These are phyloP conservation scores for Suhomyces chickasaworum DNA, from an alignment of 1,139 yeast genomes.

Conservation along the genomic window DNA sequence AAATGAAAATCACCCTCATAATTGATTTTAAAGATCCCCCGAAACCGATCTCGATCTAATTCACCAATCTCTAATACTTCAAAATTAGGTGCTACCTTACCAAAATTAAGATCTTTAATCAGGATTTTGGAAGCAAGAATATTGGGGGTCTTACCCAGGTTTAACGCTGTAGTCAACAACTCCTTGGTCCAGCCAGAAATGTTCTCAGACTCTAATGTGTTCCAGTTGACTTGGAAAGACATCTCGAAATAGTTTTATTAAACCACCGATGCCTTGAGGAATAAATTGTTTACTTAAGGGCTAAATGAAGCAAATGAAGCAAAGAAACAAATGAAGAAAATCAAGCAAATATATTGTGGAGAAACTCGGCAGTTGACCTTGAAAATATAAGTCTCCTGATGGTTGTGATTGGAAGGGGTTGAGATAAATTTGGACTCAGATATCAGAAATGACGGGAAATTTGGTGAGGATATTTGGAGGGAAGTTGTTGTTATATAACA, in stretches of 20 bases:
- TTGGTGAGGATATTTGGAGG: not conserved
- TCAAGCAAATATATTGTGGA: constrained; percentile 1
- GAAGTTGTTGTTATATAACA: not conserved
- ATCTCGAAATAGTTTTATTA: constrained; percentile 34
- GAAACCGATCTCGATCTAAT: constrained; percentile 72
- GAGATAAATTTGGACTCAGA: not conserved
- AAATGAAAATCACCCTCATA: constrained; percentile 81
- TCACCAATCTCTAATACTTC: constrained; percentile 89
- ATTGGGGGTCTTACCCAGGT: constrained; percentile 73
- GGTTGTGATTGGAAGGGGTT: not conserved
- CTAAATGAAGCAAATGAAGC: not conserved
- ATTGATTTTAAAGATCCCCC: constrained; percentile 82
- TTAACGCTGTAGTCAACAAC: constrained; percentile 73
- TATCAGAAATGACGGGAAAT: not conserved
- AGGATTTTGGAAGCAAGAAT: constrained; percentile 73
- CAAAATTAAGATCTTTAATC: constrained; percentile 76
- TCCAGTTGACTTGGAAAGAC: constrained; percentile 85
- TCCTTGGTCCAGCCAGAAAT: constrained; percentile 68
- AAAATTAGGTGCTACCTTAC: constrained; percentile 73
- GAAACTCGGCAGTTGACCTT: not conserved
- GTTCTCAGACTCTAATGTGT: constrained; percentile 69
- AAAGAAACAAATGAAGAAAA: not conserved
- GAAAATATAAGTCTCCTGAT: constrained; percentile 2
- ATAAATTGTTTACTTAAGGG: not conserved
- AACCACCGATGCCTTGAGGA: not conserved